Conservation (phyloP, 2,329 filamentous ascomycete genomes). For the Arthroderma sp. region DNA sequence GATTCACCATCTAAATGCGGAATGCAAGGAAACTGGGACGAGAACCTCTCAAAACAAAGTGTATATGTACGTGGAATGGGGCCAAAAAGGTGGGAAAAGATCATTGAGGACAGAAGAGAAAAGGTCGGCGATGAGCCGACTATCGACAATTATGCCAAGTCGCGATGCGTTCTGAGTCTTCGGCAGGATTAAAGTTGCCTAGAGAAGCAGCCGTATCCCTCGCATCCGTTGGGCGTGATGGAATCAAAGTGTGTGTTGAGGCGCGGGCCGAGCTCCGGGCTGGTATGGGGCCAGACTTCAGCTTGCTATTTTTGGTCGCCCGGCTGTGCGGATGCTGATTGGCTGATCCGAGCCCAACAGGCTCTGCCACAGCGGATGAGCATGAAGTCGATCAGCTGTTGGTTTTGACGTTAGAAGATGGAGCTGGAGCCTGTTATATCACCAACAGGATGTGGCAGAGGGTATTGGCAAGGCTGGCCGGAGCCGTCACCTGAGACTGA, state of each 20-base stretch:
- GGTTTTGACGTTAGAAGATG: neutral
- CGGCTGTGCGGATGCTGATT: no score
- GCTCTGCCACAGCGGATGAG: neutral
- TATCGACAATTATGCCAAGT: no score
- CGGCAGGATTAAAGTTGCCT: no score
- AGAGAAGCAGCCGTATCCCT: no score
- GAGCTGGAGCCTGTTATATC: neutral
- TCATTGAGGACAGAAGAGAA: neutral
- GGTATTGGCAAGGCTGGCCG: conserved; percentile 16
- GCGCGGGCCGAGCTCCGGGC: no score
- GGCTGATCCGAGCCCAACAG: no score
- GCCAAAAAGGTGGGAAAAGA: neutral
- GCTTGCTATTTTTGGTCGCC: no score
- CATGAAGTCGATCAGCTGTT: neutral
- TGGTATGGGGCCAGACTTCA: no score
- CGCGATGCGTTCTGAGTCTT: no score
- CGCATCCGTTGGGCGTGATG: no score
- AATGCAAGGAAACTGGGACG: neutral
- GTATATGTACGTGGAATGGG: neutral
- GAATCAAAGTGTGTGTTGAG: neutral
- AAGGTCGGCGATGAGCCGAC: neutral
- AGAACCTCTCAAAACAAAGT: neutral
- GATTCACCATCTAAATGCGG: neutral
- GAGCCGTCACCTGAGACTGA: conserved; percentile 11
- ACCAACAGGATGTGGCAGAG: neutral